A percentile compares a stretch with the other conserved stretches of the same genome.
Evolutionary conservation across 495 filamentous ascomycete genomes (phyloP).

Genomic region (Haplographium delicatum): DNA sequence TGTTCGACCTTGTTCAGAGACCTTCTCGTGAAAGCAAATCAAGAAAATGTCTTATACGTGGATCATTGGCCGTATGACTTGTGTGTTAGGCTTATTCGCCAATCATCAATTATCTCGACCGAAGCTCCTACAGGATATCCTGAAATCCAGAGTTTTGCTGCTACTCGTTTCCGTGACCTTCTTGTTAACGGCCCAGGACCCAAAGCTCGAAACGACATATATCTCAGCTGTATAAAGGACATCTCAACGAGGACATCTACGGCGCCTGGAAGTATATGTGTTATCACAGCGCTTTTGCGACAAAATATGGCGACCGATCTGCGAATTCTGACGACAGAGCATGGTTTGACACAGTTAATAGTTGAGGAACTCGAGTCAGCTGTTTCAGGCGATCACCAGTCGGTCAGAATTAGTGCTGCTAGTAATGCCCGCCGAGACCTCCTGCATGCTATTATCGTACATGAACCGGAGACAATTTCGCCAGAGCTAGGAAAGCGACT

Average conservation of each 20-base stretch:
- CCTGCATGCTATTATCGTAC: slow-evolving; percentile 49
- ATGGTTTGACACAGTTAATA: slow-evolving; percentile 40
- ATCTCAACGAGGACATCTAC: slow-evolving; percentile 50
- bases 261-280: slow-evolving; percentile 66
- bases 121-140: slow-evolving; percentile 37
- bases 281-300: slow-evolving; percentile 55
- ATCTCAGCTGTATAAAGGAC: slow-evolving; percentile 52
- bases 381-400: slow-evolving; percentile 24
- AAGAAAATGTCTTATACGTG: slow-evolving; percentile 12
- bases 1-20: slow-evolving; percentile 33
- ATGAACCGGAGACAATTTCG: slow-evolving; percentile 55
- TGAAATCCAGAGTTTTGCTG: slow-evolving; percentile 56
- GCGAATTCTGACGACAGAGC: slow-evolving; percentile 33
- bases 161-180: slow-evolving; percentile 17
- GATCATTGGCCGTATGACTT: slow-evolving; percentile 44
- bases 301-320: slow-evolving; percentile 29
- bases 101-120: slow-evolving; percentile 45
- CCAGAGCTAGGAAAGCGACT: slow-evolving; percentile 54
- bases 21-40: slow-evolving; percentile 6
- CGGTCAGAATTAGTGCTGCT: slow-evolving; percentile 32
- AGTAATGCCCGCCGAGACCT: slow-evolving; percentile 53
- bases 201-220: slow-evolving; percentile 46
- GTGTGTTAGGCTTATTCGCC: slow-evolving; percentile 63
- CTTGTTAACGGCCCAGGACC: slow-evolving; percentile 42
- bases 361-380: slow-evolving; percentile 43